Evolutionary conservation across 805 yeast species (phyloP), one percentile per base, ranked within the genome.

Genomic region (Yarrowia sp.): DNA sequence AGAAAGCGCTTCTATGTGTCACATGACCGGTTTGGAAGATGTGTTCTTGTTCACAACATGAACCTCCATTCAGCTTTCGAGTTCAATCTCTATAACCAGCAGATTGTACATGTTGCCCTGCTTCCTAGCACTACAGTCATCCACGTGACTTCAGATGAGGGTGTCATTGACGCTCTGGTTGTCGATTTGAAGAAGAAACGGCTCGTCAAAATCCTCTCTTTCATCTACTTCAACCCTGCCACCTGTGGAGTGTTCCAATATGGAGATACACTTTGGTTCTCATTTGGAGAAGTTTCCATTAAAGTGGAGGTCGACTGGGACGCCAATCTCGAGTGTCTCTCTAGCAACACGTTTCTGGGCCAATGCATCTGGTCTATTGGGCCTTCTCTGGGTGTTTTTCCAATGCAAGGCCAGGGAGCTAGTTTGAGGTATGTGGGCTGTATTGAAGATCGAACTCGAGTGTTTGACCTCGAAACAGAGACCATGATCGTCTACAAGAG

Each of bases 201-300:
- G 12, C 48, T 56, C 49, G 36, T 56, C 49, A 56, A 56, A 32
- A 56, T 56, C 32, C 64, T 56, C 64, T 22, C 64, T 26, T 56
- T 56, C 26, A 7, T 56, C 49, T 43, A 56, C 40, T 56, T 42
- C 49, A 56, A 42, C 41, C 64, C 64, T 8, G 49, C 26, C 38
- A 42, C 64, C 40, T 32, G 26, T 35, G 49, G 49, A n/a, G 64
- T 56, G n/a, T 56, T 56, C 22, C 64, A 56, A 12, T 56, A 32
- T 16, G 64, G 49, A 32, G 64, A 43, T 7, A 16, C n/a, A 0
- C 40, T 56, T 16, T 56, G 64, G 64, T 42, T 26, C 12, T 26
- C 48, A 15, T 35, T 56, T 26, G 64, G 64, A 56, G 64, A 41
- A n/a, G 64, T 56, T 11, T 56, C 64, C 2, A 41, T 56, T n/a